Evolutionary conservation across 148 eudicot genomes (phyloP), one percentile per base, ranked within the genome.

Genomic region (Cornus florida): DNA sequence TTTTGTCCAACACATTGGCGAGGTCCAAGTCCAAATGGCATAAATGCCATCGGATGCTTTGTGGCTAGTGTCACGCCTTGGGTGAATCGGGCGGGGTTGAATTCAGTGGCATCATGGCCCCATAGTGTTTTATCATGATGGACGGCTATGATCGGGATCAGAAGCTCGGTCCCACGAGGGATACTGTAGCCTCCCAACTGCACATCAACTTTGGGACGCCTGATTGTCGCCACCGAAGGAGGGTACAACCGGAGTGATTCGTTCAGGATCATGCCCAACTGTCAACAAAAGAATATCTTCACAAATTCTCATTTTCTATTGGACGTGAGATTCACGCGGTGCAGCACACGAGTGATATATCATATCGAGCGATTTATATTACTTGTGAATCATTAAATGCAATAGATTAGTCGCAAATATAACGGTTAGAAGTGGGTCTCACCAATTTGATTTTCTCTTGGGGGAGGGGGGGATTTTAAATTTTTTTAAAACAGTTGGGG

Each of bases 1-100:
- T 87, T 91, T 73, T 87, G 94, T 7, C 94, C 92, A 4, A 91
- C 79, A 69, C 94, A 89, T 65, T 88, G 89, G 4, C 94, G 88
- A 5, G 71, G 75, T 3, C 94, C 94, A 0, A 89, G 72, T 33
- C 94, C 94, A 10, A 91, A 91, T 0, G 90, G 92, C 89, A 89
- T 87, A 81, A 79, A 91, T 0, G 92, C 89, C 56, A 82, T 80
- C 6, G 89, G 90, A 78, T 86, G 84, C 41, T 81, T 86, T 3
- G 92, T 81, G 3, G 94, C 88, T 19, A 84, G 82, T 20, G 88
- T 73, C 46, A 73, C 69, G 0, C 92, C 94, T n/a, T 77, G 77
- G 7, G 89, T 22, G 11, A 91, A 91, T 0, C 92, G 83, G 35
- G 83, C 68, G 0, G 94, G 94, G 78, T 89, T 91, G 78, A 91